phyloP scores from a whole-genome alignment of 2,329 filamentous ascomycete species.

The Aspergillus felis region DNA sequence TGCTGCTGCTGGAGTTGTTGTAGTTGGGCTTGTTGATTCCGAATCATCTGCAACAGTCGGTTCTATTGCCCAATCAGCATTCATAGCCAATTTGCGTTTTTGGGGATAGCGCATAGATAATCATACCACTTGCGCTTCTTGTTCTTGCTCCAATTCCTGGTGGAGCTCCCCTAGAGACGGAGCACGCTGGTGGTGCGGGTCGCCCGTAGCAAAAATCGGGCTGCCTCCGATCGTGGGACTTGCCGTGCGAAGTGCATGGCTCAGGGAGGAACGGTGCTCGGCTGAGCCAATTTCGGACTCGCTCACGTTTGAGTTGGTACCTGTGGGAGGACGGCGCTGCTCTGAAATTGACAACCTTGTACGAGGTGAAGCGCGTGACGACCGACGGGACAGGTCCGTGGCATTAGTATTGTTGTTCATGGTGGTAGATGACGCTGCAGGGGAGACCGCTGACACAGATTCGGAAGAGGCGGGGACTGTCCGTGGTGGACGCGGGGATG shows the following conservation, averaged over 20 bases:
- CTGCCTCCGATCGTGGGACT: slow-evolving; percentile 44
- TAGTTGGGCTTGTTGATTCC: slow-evolving; percentile 45
- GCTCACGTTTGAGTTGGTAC: slow-evolving; percentile 38
- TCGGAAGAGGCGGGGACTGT: slow-evolving; percentile 47
- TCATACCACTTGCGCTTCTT: slow-evolving; percentile 49
- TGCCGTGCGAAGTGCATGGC: slow-evolving; percentile 37
- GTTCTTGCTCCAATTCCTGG: slow-evolving; percentile 49
- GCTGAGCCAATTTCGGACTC: slow-evolving; percentile 30
- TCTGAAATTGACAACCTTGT: slow-evolving; percentile 38
- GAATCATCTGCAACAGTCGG: slow-evolving; percentile 48
- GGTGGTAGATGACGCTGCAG: slow-evolving; percentile 6
- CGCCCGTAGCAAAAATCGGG: slow-evolving; percentile 40
- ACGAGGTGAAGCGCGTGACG: slow-evolving; percentile 33
- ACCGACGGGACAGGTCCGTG: slow-evolving; percentile 54
- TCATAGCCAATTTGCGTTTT: slow-evolving; percentile 2
- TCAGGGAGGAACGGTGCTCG: slow-evolving; percentile 38
- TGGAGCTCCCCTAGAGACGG: slow-evolving; percentile 48
- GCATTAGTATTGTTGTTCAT: slow-evolving; percentile 68
- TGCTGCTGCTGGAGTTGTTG: slow-evolving; percentile 38
- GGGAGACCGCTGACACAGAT: slow-evolving; percentile 53
- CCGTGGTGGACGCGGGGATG: slow-evolving; percentile 34
- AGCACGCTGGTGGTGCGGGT: slow-evolving; percentile 46
- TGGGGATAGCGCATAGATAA: neutral
- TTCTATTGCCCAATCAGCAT: slow-evolving; percentile 32
- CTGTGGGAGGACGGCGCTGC: slow-evolving; percentile 40